These are phyloP conservation scores for Ceratocystis variospora DNA, from an alignment of 2,329 filamentous ascomycete genomes.

Conservation along the genomic window DNA sequence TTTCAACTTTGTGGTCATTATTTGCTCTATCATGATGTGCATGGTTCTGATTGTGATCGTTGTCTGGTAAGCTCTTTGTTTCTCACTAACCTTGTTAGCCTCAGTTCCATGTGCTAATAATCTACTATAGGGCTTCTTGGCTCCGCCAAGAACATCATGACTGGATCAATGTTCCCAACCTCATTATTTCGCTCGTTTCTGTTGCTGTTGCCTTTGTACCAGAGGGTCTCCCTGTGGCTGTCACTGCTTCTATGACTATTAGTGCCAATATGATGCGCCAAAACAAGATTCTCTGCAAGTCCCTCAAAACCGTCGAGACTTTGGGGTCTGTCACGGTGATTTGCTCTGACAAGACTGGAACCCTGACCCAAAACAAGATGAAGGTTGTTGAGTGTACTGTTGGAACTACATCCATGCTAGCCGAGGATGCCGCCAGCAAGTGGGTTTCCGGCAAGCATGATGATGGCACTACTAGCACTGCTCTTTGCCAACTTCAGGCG, in stretches of 20 bases:
- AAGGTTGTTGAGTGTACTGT: constrained; percentile 89
- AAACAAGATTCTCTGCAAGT: constrained; percentile 94
- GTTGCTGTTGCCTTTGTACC: constrained; percentile 96
- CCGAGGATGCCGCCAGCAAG: constrained; percentile 58
- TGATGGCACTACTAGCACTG: constrained; percentile 51
- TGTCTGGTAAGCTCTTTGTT: constrained; percentile 92
- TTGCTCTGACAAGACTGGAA: constrained; percentile 98
- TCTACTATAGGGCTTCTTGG: constrained; percentile 52
- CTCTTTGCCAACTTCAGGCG: constrained; percentile 62
- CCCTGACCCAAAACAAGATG: constrained; percentile 98
- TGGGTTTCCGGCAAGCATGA: constrained; percentile 57
- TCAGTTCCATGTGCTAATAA: constrained; percentile 37
- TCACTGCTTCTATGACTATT: constrained; percentile 89
- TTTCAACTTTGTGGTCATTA: constrained; percentile 77
- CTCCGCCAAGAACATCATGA: constrained; percentile 98
- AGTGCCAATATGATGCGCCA: constrained; percentile 97
- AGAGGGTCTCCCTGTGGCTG: constrained; percentile 92
- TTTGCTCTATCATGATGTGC: constrained; percentile 68
- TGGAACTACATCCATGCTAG: constrained; percentile 73
- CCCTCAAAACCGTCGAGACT: constrained; percentile 91
- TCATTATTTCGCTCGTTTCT: constrained; percentile 53
- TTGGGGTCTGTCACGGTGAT: constrained; percentile 98
- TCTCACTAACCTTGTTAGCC: constrained; percentile 28
- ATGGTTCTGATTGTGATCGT: constrained; percentile 98
- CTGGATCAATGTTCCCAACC: constrained; percentile 93